Percentiles rank a stretch among this genome's conserved stretches.
Conservation (phyloP, 345 rosid species). For the Rhodomyrtus tomentosa region DNA sequence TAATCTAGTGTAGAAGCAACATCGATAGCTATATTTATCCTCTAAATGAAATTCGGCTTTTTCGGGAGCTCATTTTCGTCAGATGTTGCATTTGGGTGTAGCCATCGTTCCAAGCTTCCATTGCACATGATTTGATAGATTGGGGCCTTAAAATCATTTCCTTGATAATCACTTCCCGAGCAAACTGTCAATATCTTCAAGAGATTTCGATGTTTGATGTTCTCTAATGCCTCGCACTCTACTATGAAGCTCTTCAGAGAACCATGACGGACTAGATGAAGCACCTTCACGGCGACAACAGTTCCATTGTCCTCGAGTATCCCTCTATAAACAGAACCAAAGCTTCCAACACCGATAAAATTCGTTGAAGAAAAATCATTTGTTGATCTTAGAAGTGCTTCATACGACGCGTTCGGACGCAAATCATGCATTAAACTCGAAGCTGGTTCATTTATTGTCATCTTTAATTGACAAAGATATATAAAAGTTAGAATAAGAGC, state of each 20-base stretch:
- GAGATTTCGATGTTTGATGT: no score
- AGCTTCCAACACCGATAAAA: background rate
- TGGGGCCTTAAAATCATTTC: background rate
- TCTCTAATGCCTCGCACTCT: no score
- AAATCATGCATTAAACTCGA: background rate
- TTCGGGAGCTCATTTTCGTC: background rate
- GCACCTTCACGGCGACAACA: no score
- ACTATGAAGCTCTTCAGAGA: no score
- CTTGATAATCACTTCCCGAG: background rate
- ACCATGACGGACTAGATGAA: no score
- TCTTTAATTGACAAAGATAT: no score
- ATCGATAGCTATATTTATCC: background rate
- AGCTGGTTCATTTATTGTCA: background rate
- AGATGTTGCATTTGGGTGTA: background rate
- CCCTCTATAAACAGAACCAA: background rate
- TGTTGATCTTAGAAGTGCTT: background rate
- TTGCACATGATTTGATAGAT: background rate
- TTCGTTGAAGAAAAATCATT: background rate
- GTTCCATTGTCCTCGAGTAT: background rate
- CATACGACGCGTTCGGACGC: background rate
- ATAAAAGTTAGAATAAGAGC: no score
- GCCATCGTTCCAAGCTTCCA: background rate
- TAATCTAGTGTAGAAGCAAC: background rate
- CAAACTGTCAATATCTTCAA: background rate
- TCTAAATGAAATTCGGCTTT: background rate